Evolutionary conservation across 768 basidiomycete genomes (phyloP).

Genomic region (Dioszegia aurantiaca): DNA sequence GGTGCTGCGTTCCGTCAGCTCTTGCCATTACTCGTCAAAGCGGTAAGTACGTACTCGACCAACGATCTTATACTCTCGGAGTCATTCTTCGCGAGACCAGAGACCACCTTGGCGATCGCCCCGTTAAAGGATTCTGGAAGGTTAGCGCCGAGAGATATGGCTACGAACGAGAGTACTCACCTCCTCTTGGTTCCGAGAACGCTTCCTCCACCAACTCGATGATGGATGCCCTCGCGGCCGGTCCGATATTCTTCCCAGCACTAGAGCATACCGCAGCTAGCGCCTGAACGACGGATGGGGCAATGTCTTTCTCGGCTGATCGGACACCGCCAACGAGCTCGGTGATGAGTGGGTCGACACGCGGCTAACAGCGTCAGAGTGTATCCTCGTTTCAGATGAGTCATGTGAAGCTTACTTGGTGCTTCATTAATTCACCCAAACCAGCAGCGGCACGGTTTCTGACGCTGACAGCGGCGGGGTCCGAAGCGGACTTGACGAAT

Average conservation of each 20-base stretch:
- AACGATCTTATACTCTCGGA: constrained; percentile 65
- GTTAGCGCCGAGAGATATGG: background rate
- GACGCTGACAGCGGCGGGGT: constrained; percentile 72
- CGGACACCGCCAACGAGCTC: constrained; percentile 61
- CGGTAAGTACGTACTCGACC: constrained; percentile 60
- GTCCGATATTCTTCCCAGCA: constrained; percentile 71
- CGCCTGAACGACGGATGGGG: constrained; percentile 71
- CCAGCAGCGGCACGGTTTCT: constrained; percentile 78
- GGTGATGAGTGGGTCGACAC: constrained; percentile 90
- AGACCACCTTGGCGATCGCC: constrained; percentile 64
- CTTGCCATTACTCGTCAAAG: constrained; percentile 10
- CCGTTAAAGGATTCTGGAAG: constrained; percentile 66
- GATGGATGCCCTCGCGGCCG: constrained; percentile 68
- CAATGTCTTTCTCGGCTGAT: constrained; percentile 65
- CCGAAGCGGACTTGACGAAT: constrained; percentile 87
- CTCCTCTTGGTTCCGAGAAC: constrained; percentile 55
- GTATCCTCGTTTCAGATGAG: background rate
- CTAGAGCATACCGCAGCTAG: constrained; percentile 70
- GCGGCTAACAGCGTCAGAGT: constrained; percentile 53
- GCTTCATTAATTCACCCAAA: constrained; percentile 83
- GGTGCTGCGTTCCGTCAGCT: constrained; percentile 54
- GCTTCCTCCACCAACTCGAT: constrained; percentile 74
- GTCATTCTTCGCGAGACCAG: constrained; percentile 61
- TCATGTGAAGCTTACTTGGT: constrained; percentile 52
- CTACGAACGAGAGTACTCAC: constrained; percentile 18